Evolutionary conservation across 371 early-diverging fungal species (phyloP), one percentile per base, ranked within the genome.

Genomic region (Syncephalastrum racemosum): DNA sequence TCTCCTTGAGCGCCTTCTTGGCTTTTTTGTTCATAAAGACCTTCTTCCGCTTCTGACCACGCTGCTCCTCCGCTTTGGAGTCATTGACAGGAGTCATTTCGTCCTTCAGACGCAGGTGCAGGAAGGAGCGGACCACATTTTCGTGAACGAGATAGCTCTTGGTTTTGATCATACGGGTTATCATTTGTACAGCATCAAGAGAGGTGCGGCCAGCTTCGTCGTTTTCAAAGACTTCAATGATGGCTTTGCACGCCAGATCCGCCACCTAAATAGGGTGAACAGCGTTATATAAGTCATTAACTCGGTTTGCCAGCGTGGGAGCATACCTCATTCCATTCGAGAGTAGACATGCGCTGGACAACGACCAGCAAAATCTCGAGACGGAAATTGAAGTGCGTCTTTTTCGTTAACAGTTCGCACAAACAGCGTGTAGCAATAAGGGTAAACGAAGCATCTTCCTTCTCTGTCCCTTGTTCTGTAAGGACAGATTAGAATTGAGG

Each of bases 321-420:
- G 15, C 47, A 55, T 61, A 74, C 78, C 62, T 83, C 75, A 27
- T 79, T 77, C 70, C 78, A 83, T 18, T 71, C 57, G 20, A 75
- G 50, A 36, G 68, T 67, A 61, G 85, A 85, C 83, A 93, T 87
- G 50, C 86, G 80, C 15, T 81, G 68, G 4, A 94, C 86, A 31
- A 96, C 68, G 4, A 89, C 82, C 3, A 87, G 89, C 82, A 97
- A 82, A 46, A 97, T 62, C 58, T 97, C 92, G 27, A 86, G 61
- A 54, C 95, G 86, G 66, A 91, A 96, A 75, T 97, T 97, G 75
- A 97, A 97, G 70, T 96, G 94, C 4, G 94, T 84, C 36, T 88
- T 86, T 14, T 83, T 76, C 3, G 82, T 85, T 57, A 94, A 71
- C 4, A 97, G 82, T 55, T 82, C 84, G 49, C 90, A 86, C 71